Percentiles rank a stretch among this genome's conserved stretches.
Conservation (phyloP, 1,139 yeast species). For the Debaryomyces fabryi region DNA sequence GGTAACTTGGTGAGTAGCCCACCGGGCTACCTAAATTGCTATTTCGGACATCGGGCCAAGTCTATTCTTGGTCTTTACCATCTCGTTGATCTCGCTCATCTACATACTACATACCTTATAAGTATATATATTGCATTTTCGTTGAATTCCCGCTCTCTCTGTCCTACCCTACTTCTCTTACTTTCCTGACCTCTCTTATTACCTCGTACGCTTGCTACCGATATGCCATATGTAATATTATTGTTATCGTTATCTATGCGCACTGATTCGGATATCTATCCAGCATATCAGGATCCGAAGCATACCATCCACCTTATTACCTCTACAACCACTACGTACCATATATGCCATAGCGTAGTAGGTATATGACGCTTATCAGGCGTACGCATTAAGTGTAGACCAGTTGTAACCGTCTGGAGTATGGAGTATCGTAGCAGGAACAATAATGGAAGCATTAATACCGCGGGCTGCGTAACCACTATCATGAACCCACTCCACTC, state of each 20-base stretch:
- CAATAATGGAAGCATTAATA: neutral
- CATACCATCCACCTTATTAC: neutral
- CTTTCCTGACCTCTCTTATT: neutral
- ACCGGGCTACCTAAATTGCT: neutral
- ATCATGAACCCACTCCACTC: conserved; percentile 8
- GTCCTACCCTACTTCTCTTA: neutral
- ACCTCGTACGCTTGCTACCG: neutral
- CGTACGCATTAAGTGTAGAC: neutral
- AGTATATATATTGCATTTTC: neutral
- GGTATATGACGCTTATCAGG: neutral
- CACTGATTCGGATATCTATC: conserved; percentile 3
- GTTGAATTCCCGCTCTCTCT: neutral
- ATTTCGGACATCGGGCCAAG: conserved; percentile 4
- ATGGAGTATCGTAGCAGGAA: neutral
- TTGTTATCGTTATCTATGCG: conserved; percentile 8
- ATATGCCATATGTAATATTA: neutral
- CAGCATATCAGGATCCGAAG: conserved; percentile 1
- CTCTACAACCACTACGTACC: neutral
- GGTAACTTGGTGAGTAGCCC: neutral
- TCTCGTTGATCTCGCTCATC: neutral
- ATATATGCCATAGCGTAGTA: neutral
- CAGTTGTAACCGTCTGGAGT: neutral
- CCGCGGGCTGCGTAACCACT: conserved; percentile 6
- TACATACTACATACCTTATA: neutral
- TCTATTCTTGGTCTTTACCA: neutral